Evolutionary conservation across 2,329 filamentous ascomycete species (phyloP).

Genomic region (Trichophyton simii): DNA sequence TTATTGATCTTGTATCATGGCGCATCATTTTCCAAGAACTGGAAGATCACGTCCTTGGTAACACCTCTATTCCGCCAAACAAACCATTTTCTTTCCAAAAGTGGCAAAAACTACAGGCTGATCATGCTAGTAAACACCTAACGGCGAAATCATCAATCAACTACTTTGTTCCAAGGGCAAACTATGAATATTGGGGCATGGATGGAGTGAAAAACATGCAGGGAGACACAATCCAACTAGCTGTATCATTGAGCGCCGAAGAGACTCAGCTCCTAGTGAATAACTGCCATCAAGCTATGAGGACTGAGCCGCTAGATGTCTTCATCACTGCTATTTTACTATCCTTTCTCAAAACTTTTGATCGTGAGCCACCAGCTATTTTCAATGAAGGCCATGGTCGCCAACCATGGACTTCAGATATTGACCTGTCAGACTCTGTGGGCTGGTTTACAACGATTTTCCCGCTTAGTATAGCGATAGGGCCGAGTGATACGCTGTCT

Average conservation of each 20-base stretch:
- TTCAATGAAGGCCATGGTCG: constrained; percentile 41
- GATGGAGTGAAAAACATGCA: constrained; percentile 12
- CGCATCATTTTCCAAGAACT: constrained; percentile 11
- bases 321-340: constrained; percentile 27
- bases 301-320: constrained; percentile 27
- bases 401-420: constrained; percentile 31
- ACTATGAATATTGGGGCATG: constrained; percentile 29
- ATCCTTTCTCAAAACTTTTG: constrained; percentile 35
- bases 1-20: constrained; percentile 16
- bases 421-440: constrained; percentile 36
- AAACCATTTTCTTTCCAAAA: constrained; percentile 25
- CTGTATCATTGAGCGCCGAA: constrained; percentile 21
- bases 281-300: constrained; percentile 21
- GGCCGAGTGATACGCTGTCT: constrained; percentile 14
- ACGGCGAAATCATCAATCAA: constrained; percentile 12
- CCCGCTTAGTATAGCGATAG: constrained; percentile 25
- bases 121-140: constrained; percentile 11
- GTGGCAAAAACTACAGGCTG: constrained; percentile 25
- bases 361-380: constrained; percentile 31
- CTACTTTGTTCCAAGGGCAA: constrained; percentile 17
- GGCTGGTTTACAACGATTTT: constrained; percentile 40
- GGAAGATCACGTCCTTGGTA: constrained; percentile 18
- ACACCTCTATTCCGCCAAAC: constrained; percentile 16
- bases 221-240: not conserved
- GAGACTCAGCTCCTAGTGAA: constrained; percentile 20